Conservation (phyloP, 331 rosid genomes). For the Telfairia occidentalis region DNA sequence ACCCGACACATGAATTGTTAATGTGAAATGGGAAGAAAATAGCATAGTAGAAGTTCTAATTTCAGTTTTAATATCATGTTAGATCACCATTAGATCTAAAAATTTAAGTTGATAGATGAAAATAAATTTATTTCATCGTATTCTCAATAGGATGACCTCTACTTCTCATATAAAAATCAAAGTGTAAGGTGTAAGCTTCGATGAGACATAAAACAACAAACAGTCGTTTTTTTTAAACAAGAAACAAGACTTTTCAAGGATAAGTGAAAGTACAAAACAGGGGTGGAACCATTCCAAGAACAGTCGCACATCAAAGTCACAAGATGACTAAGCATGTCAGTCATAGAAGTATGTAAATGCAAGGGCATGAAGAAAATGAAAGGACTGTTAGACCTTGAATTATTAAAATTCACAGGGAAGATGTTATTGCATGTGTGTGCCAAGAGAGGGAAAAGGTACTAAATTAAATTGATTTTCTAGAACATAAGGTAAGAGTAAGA, state of each 20-base stretch:
- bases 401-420: background rate
- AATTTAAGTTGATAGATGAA: background rate
- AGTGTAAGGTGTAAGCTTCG: background rate
- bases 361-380: background rate
- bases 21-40: background rate
- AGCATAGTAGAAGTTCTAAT: background rate
- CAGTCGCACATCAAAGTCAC: background rate
- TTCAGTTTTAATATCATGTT: background rate
- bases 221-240: background rate
- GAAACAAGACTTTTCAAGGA: no score
- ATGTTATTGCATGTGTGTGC: no score
- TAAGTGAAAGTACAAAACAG: no score
- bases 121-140: no score
- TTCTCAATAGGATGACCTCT: background rate
- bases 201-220: background rate
- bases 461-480: no score
- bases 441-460: no score
- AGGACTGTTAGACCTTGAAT: background rate
- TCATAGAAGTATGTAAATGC: background rate
- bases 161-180: background rate
- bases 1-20: background rate
- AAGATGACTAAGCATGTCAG: background rate
- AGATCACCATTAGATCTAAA: background rate
- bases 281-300: no score
- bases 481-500: no score